Evolutionary conservation across 148 eudicot genomes (phyloP), one percentile per base, ranked within the genome.

Genomic region (Selenicereus undatus): DNA sequence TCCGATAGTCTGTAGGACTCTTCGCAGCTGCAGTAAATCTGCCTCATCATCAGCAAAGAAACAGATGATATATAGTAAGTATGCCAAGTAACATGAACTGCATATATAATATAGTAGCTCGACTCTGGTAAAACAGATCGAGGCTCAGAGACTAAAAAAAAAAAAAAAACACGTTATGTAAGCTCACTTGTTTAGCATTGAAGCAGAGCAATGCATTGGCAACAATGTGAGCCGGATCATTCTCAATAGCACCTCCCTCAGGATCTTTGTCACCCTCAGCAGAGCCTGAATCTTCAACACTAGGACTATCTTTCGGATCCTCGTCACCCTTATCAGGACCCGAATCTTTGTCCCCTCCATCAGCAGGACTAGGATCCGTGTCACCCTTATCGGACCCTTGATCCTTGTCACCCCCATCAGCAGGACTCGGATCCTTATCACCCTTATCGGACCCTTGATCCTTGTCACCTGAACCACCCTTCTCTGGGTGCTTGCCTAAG

Each of bases 21-120:
- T 2, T 87, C 86, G 68, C 97, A 93, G 48, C 86, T 82, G 84
- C 82, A 84, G 87, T 91, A 93, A 27, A 91, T 81, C 94, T 93
- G 87, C 52, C 21, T 30, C 68, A 64, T 14, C 68, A 10, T 24
- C 3, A 18, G 21, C 29, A n/a, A 64, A 9, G 10, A 5, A 22
- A 48, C 14, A 0, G 52, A 1, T 48, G 1, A 11, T 14, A 48
- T 48, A 4, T 48, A 48, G 2, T 11, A 48, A 48, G 13, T 48
- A 0, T 48, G 52, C 10, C 8, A 48, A 1, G 13, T 48, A 39
- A 39, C 8, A 12, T 48, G 13, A 11, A 48, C 1, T 48, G 2
- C 52, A 8, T 48, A 48, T 48, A 8, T 48, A 48, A 48, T 48
- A 14, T 48, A 48, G 52, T 10, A 48, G 52, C 14, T 5, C 52